Base-by-base conservation (phyloP, 2,329 filamentous ascomycete species). In the Ascocoryne sarcoides region DNA sequence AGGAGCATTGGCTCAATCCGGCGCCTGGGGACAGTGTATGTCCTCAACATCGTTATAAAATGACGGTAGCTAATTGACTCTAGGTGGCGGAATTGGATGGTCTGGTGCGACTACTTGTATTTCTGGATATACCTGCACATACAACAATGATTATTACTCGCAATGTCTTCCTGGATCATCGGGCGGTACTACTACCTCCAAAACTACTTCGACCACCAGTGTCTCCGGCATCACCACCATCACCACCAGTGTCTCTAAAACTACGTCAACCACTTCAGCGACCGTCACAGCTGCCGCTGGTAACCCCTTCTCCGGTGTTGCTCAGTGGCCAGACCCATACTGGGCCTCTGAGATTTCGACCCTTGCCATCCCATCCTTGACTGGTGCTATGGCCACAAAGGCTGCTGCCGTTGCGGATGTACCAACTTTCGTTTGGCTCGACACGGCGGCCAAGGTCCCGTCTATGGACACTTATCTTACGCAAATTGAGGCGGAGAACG, bases 341-440 rank as follows among this genome's bases (percentile, higher is more conserved):
- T 74, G 74, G 55, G 62, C 69, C 3, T 69, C 69, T 3, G 69
- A 74, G 48, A 65, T 74, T 26, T 64, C 66, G 40, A 68, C 57
- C 26, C 61, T 70, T 14, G 81, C 81, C 5, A 70, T 84, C 15
- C 79, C 81, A 7, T 74, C 72, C 12, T 61, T 85, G 44, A 72
- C 72, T 8, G 68, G 71, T 4, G 65, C 73, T 17, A 62, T 72
- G 55, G 69, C 68, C 10, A 69, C 73, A 14, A 69, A 67, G 45
- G 56, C 56, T n/a, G 52, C 64, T 18, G 68, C 69, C 1, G 70
- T 66, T 5, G 70, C 70, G 9, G 61, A 71, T 5, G 61, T 72
- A 12, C 67, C 67, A 4, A 70, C 68, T 2, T 74, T 73, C 48
- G 60, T 66, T 14, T 74, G 70, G 70, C 59, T 73, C 26, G 70